Evolutionary conservation across 1,139 yeast genomes (phyloP).

Genomic region (Geotrichum bryndzae): DNA sequence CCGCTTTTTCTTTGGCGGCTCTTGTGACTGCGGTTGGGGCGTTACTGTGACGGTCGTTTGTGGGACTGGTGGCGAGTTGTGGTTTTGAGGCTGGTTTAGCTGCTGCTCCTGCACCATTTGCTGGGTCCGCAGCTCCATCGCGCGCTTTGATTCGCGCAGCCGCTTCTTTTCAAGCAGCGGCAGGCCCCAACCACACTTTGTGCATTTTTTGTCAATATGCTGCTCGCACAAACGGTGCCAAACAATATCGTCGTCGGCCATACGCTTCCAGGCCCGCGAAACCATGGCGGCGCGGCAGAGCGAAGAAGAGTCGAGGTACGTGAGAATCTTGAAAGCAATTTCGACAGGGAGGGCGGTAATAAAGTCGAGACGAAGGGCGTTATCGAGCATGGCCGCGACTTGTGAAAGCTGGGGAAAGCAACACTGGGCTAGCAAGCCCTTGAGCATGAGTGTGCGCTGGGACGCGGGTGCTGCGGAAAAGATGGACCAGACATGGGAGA

Average conservation of each 20-base stretch:
- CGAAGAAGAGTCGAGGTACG: conserved; percentile 86
- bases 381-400: conserved; percentile 70
- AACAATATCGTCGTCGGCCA: conserved; percentile 93
- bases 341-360: conserved; percentile 80
- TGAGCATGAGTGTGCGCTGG: conserved; percentile 68
- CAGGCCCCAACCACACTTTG: conserved; percentile 98
- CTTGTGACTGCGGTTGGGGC: not conserved
- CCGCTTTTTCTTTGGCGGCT: conserved; percentile 12
- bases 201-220: conserved; percentile 94
- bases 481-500: conserved; percentile 71
- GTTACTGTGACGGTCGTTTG: not conserved
- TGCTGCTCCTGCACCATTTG: too few species aligned
- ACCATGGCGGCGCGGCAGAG: conserved; percentile 93
- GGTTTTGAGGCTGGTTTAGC: too few species aligned
- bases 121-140: conserved; percentile 10
- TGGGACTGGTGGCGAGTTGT: not conserved
- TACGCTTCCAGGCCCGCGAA: conserved; percentile 60
- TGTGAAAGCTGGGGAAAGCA: conserved; percentile 94
- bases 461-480: conserved; percentile 65
- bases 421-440: conserved; percentile 81
- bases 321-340: conserved; percentile 72
- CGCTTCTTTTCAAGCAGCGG: conserved; percentile 60
- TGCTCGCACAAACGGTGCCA: conserved; percentile 99
- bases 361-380: conserved; percentile 81
- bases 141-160: conserved; percentile 33